These are phyloP conservation scores for Aspergillus felis DNA, from an alignment of 2,329 filamentous ascomycete genomes.

Conservation along the genomic window DNA sequence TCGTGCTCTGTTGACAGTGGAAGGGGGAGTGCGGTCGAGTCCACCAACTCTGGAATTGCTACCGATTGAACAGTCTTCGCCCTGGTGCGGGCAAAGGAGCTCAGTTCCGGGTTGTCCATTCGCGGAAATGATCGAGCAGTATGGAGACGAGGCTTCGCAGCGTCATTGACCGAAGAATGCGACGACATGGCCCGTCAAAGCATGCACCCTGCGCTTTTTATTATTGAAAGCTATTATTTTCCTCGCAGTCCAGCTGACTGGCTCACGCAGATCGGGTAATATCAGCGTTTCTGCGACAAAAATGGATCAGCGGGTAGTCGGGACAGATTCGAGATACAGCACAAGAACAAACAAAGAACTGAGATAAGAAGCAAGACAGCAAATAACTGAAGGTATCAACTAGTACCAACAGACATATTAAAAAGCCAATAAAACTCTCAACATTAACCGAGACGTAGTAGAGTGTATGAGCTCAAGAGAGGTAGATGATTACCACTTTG, in stretches of 20 bases:
- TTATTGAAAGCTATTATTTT: not conserved
- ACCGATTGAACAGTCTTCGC: constrained; percentile 24
- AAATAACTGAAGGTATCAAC: not conserved
- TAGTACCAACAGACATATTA: not conserved
- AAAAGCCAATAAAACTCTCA: not conserved
- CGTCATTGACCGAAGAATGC: constrained; percentile 20
- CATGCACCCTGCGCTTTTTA: not conserved
- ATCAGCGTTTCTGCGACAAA: constrained; percentile 1
- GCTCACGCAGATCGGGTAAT: constrained; percentile 20
- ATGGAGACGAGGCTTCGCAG: constrained; percentile 23
- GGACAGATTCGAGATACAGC: not conserved
- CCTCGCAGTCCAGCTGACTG: constrained; percentile 25
- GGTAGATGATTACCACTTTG: not conserved
- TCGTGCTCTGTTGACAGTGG: constrained; percentile 18
- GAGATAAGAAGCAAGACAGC: not conserved
- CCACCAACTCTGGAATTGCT: constrained; percentile 19
- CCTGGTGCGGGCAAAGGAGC: constrained; percentile 21
- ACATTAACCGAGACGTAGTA: not conserved
- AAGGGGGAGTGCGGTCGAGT: constrained; percentile 22
- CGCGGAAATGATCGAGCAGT: constrained; percentile 29
- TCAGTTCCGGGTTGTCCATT: constrained; percentile 26
- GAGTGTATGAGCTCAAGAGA: not conserved
- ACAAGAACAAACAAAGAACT: not conserved
- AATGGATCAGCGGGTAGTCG: not conserved
- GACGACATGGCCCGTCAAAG: constrained; percentile 23